A percentile compares a stretch with the other conserved stretches of the same genome.
These are phyloP conservation scores for Globisporangium perplexum DNA, from an alignment of 352 stramenopile genomes.

Conservation along the genomic window DNA sequence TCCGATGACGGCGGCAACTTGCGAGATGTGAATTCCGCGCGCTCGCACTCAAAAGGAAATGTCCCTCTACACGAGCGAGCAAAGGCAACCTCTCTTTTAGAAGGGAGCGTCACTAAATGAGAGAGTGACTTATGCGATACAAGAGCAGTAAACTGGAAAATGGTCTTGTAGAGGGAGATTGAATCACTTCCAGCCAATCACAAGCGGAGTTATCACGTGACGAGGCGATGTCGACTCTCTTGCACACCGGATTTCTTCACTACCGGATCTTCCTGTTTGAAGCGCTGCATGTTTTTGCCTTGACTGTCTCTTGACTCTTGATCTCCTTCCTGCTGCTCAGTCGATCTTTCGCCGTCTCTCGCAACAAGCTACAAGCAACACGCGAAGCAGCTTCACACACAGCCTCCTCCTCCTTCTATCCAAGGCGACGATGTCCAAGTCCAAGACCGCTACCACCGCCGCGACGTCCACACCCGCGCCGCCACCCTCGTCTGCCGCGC, in stretches of 20 bases:
- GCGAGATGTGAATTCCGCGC: not conserved
- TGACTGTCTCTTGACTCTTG: not conserved
- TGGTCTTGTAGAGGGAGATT: not conserved
- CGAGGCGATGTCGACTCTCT: constrained; percentile 1
- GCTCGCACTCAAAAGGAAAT: not conserved
- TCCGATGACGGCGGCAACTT: not conserved
- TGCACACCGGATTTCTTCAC: not conserved
- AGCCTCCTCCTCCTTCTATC: not conserved
- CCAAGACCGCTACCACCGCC: constrained; percentile 1
- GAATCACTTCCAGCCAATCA: not conserved
- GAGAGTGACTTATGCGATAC: not conserved
- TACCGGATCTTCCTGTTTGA: not conserved
- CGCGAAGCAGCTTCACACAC: not conserved
- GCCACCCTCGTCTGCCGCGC: not conserved
- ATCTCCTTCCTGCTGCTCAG: no score
- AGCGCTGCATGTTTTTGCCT: not conserved
- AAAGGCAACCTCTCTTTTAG: not conserved
- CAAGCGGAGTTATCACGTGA: not conserved
- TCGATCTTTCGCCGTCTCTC: constrained; percentile 1
- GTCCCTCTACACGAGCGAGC: not conserved
- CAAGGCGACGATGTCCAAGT: constrained; percentile 2
- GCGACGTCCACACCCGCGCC: not conserved
- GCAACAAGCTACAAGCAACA: not conserved
- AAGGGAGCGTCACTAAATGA: not conserved
- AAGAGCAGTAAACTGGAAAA: not conserved